These are phyloP conservation scores for Xenoacremonium recifei DNA, from an alignment of 2,329 filamentous ascomycete genomes.

Conservation along the genomic window DNA sequence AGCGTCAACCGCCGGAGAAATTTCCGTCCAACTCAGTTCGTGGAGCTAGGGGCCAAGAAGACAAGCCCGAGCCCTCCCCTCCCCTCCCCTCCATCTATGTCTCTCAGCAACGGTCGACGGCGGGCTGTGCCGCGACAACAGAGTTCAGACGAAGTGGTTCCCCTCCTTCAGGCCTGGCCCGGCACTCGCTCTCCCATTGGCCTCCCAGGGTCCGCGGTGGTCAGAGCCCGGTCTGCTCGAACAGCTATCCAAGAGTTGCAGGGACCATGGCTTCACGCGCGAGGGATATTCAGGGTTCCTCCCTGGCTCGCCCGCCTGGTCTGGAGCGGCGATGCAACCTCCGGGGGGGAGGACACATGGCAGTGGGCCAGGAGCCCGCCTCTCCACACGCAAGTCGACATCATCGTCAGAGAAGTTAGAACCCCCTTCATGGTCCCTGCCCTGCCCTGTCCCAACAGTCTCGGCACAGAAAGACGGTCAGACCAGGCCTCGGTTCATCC, in stretches of 20 bases:
- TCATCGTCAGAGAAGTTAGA: conserved; percentile 20
- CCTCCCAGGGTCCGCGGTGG: too few species aligned
- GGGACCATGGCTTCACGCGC: conserved; percentile 1
- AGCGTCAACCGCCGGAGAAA: background rate
- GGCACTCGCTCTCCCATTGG: too few species aligned
- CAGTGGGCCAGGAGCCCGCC: conserved; percentile 19
- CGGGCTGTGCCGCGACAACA: background rate
- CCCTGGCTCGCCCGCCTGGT: conserved; percentile 15
- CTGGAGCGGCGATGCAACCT: conserved; percentile 16
- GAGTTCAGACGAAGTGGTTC: background rate
- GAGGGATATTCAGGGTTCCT: conserved; percentile 10
- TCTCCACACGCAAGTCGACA: conserved; percentile 21
- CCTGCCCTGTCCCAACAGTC: too few species aligned
- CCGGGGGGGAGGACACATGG: conserved; percentile 20
- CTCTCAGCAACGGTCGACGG: background rate
- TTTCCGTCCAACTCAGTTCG: too few species aligned
- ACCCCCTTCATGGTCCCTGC: too few species aligned
- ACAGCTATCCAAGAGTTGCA: background rate
- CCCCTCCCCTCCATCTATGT: too few species aligned
- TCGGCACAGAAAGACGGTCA: too few species aligned
- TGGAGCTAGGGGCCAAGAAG: too few species aligned
- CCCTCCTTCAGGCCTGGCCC: too few species aligned
- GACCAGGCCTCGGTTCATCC: too few species aligned
- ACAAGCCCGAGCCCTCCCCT: too few species aligned
- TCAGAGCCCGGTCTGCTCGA: too few species aligned